These are phyloP conservation scores for Kodamaea derodonti DNA, from an alignment of 1,139 yeast species.

Conservation along the genomic window DNA sequence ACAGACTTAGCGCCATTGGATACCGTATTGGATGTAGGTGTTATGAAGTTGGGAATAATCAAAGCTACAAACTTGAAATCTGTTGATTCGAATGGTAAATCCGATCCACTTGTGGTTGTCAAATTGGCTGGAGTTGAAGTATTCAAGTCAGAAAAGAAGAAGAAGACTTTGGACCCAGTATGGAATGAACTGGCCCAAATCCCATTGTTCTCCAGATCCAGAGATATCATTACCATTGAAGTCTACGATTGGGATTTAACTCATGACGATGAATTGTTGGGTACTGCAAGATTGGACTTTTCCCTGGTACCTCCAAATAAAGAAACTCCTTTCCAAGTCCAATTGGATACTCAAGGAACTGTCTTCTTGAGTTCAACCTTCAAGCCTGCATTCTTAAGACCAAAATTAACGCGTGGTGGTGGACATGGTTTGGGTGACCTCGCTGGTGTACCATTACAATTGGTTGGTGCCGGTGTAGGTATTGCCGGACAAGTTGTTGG, in stretches of 20 bases:
- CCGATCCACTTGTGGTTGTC: constrained; percentile 63
- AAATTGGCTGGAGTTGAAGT: constrained; percentile 52
- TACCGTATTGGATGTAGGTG: constrained; percentile 65
- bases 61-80: constrained; percentile 51
- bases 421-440: constrained; percentile 40
- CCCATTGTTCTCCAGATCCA: constrained; percentile 60
- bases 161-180: constrained; percentile 63
- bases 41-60: constrained; percentile 50
- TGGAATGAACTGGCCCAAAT: constrained; percentile 65
- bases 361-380: constrained; percentile 52
- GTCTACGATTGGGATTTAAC: constrained; percentile 77
- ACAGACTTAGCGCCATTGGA: constrained; percentile 54
- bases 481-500: constrained; percentile 24
- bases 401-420: constrained; percentile 41
- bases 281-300: constrained; percentile 48
- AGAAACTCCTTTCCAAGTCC: constrained; percentile 43
- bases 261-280: constrained; percentile 61
- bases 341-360: constrained; percentile 59
- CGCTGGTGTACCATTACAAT: constrained; percentile 46
- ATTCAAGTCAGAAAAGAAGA: constrained; percentile 55
- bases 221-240: constrained; percentile 45
- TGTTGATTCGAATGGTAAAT: constrained; percentile 68
- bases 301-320: constrained; percentile 43
- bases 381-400: constrained; percentile 65
- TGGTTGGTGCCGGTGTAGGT: constrained; percentile 40